phyloP scores from a whole-genome alignment of 306 rosid genomes.

The Leucaena leucocephala region DNA sequence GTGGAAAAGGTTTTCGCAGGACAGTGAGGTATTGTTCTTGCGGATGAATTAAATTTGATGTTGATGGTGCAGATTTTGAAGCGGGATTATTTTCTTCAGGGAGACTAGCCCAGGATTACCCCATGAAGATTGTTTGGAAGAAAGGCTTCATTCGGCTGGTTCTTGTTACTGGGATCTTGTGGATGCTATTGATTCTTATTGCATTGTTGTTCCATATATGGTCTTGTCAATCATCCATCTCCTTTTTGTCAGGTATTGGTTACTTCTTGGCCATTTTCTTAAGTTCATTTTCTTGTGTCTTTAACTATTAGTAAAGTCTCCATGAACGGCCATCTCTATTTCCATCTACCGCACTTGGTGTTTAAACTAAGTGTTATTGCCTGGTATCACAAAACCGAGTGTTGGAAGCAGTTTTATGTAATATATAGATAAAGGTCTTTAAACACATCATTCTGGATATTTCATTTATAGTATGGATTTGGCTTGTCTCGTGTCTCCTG shows the following conservation, averaged over 20 bases:
- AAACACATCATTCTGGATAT: conserved; percentile 11
- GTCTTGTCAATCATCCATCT: conserved; percentile 86
- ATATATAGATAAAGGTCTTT: conserved; percentile 1
- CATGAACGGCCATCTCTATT: conserved; percentile 7
- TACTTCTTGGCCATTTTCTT: conserved; percentile 30
- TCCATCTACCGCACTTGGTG: conserved; percentile 3
- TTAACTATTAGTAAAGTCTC: conserved; percentile 1
- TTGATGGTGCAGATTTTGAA: conserved; percentile 70
- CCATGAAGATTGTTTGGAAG: conserved; percentile 87
- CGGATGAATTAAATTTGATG: conserved; percentile 25
- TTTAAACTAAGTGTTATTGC: neutral
- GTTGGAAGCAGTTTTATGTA: conserved; percentile 3
- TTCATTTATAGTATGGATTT: conserved; percentile 9
- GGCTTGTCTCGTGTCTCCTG: conserved; percentile 7
- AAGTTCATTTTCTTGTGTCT: conserved; percentile 11
- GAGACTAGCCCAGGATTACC: conserved; percentile 66
- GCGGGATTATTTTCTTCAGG: conserved; percentile 51
- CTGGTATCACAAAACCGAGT: conserved; percentile 4
- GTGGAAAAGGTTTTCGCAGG: neutral
- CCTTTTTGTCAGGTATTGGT: conserved; percentile 75
- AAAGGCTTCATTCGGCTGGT: conserved; percentile 85
- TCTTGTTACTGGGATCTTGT: conserved; percentile 85
- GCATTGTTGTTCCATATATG: conserved; percentile 87
- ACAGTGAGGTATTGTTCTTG: conserved; percentile 21
- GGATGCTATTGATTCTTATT: conserved; percentile 85